Evolutionary conservation across 345 rosid species (phyloP).

Genomic region (Populus nigra): DNA sequence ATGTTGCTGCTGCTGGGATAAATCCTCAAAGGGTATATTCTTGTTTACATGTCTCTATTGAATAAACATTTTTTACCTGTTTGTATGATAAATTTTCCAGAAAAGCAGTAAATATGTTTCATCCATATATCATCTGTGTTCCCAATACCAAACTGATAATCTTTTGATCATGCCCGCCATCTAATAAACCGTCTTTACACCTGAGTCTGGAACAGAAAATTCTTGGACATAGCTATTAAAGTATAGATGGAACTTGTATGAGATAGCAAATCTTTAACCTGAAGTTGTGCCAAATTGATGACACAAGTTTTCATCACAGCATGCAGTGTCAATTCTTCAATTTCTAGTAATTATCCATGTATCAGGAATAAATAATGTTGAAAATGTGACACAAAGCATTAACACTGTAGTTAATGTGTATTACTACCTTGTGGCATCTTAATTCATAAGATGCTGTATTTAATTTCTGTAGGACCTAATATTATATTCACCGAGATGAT

Average conservation of each 20-base stretch:
- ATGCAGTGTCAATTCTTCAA: neutral
- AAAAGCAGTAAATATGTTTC: neutral
- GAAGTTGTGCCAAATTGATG: neutral
- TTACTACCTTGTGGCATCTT: neutral
- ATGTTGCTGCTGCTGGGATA: slow-evolving; percentile 98
- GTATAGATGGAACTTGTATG: neutral
- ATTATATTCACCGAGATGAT: neutral
- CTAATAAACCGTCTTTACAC: neutral
- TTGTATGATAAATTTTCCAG: neutral
- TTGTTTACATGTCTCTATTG: neutral
- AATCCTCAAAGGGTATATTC: slow-evolving; percentile 89
- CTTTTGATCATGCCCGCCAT: neutral
- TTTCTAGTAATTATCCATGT: neutral
- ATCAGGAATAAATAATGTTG: neutral
- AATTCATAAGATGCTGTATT: neutral
- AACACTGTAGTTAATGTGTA: neutral
- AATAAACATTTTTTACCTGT: neutral
- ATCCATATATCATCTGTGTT: neutral
- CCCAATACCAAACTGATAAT: neutral
- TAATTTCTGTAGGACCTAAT: neutral
- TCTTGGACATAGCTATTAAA: neutral
- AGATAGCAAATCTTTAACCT: neutral
- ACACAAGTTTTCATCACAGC: neutral
- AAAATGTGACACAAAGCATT: neutral
- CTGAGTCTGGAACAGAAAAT: too few species aligned